Percentiles rank a stretch among this genome's conserved stretches.
These are phyloP conservation scores for Boletus vermiculosoides DNA, from an alignment of 768 basidiomycete genomes.

Conservation along the genomic window DNA sequence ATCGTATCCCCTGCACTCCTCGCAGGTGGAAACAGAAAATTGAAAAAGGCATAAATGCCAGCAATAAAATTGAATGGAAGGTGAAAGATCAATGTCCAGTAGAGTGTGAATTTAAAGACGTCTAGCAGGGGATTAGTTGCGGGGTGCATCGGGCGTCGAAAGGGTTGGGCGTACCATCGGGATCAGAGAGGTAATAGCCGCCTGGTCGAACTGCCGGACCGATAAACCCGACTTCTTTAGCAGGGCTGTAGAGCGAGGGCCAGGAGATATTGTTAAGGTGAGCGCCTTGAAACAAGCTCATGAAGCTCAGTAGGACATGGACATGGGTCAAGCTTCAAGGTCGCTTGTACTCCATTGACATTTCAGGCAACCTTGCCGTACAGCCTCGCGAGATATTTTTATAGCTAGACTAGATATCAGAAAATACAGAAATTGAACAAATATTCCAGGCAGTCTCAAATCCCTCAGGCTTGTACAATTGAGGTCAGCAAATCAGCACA, in stretches of 20 bases:
- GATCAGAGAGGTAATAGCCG: conserved; percentile 37
- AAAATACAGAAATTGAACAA: not conserved
- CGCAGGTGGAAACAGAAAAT: conserved; percentile 39
- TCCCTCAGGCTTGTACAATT: not conserved
- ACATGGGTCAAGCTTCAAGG: too few relatives aligned
- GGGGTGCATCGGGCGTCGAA: too few relatives aligned
- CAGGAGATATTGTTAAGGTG: conserved; percentile 28
- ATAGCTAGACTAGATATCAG: not conserved
- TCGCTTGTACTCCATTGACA: too few relatives aligned
- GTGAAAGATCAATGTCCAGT: conserved; percentile 49
- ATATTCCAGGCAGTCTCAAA: not conserved
- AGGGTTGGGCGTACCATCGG: conserved; percentile 26
- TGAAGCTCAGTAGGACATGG: not conserved
- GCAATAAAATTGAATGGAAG: conserved; percentile 40
- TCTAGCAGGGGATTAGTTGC: conserved; percentile 25
- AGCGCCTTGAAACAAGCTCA: not conserved
- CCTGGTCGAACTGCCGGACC: conserved; percentile 31
- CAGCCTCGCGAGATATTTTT: not conserved
- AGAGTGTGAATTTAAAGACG: conserved; percentile 46
- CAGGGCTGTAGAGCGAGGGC: conserved; percentile 40
- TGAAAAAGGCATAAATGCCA: conserved; percentile 42
- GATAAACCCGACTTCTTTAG: conserved; percentile 32
- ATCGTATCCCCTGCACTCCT: conserved; percentile 8
- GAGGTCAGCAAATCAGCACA: not conserved
- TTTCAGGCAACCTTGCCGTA: too few relatives aligned